These are phyloP conservation scores for Haplographium delicatum DNA, from an alignment of 495 filamentous ascomycete genomes.

Conservation along the genomic window DNA sequence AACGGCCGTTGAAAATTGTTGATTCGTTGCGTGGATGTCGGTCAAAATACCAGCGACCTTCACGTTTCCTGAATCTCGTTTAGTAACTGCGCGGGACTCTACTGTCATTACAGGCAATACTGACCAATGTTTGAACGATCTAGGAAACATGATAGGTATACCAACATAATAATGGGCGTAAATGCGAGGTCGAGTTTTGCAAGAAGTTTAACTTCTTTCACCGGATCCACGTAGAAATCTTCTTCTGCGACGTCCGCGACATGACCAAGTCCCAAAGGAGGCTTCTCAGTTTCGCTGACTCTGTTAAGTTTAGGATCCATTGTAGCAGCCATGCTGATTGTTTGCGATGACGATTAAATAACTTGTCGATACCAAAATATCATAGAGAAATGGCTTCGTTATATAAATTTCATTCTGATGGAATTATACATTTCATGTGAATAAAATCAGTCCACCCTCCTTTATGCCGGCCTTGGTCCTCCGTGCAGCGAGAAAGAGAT, in stretches of 20 bases:
- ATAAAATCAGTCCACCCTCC: no score
- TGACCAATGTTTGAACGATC: slow-evolving; percentile 45
- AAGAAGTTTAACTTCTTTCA: slow-evolving; percentile 30
- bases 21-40: slow-evolving; percentile 35
- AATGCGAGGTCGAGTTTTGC: slow-evolving; percentile 40
- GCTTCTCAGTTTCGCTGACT: background rate
- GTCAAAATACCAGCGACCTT: slow-evolving; percentile 41
- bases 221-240: slow-evolving; percentile 13
- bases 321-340: background rate
- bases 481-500: no score
- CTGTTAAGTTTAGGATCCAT: background rate
- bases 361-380: no score
- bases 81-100: no score
- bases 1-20: slow-evolving; percentile 41
- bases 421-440: no score
- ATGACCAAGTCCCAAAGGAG: background rate
- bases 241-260: background rate
- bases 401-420: no score
- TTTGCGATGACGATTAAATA: no score
- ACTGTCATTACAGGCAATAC: slow-evolving; percentile 28
- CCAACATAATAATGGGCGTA: slow-evolving; percentile 43
- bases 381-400: no score
- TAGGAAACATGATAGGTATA: slow-evolving; percentile 40
- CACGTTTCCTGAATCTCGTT: slow-evolving; percentile 34
- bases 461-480: no score